Percentiles rank a stretch among this genome's conserved stretches.
phyloP scores from a whole-genome alignment of 352 stramenopile species.

The Pythium periplocum region DNA sequence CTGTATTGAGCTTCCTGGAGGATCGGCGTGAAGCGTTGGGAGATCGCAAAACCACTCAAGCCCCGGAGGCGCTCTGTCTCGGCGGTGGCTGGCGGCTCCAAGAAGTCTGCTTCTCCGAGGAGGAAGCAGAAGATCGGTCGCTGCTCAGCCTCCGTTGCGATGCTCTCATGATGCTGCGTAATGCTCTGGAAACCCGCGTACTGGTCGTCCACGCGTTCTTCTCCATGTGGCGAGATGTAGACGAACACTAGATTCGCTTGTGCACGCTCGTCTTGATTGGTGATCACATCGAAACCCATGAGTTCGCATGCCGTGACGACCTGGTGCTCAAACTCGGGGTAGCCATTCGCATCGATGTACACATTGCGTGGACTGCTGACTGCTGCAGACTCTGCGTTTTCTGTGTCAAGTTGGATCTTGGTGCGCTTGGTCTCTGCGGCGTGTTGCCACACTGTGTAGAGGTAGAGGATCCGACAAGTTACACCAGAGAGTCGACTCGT shows the following conservation, averaged over 20 bases:
- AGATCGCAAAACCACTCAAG: slow-evolving; percentile 77
- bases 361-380: slow-evolving; percentile 13
- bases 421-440: background rate
- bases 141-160: slow-evolving; percentile 14
- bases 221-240: slow-evolving; percentile 48
- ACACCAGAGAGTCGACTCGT: slow-evolving; percentile 52
- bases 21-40: slow-evolving; percentile 53
- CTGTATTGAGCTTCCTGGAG: slow-evolving; percentile 37
- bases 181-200: slow-evolving; percentile 42
- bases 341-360: slow-evolving; percentile 52
- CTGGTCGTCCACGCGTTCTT: slow-evolving; percentile 29
- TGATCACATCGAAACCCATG: slow-evolving; percentile 45
- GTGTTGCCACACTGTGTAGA: slow-evolving; percentile 38
- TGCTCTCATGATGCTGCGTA: slow-evolving; percentile 19
- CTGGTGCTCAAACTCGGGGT: slow-evolving; percentile 34
- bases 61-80: slow-evolving; percentile 54
- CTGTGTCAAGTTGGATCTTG: slow-evolving; percentile 17
- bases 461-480: slow-evolving; percentile 68
- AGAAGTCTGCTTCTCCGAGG: slow-evolving; percentile 63
- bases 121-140: slow-evolving; percentile 62
- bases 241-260: slow-evolving; percentile 41
- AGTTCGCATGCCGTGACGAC: slow-evolving; percentile 30
- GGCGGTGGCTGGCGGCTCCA: slow-evolving; percentile 33
- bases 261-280: slow-evolving; percentile 11
- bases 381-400: background rate